Conservation (phyloP, 2,329 filamentous ascomycete species). For the Fusarium sp. region DNA sequence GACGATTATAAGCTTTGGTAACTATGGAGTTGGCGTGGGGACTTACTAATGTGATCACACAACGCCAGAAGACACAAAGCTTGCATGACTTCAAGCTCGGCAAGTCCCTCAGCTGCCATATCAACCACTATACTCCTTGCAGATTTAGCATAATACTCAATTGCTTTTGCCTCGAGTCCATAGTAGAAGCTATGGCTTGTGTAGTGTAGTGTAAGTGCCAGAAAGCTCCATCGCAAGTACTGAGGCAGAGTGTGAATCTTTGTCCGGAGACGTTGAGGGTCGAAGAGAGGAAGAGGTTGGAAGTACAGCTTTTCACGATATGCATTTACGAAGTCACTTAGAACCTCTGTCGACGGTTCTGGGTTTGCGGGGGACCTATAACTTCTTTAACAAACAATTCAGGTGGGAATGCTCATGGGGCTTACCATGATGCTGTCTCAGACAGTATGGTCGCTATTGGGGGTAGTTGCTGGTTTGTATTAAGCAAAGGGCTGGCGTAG, state of each 20-base stretch:
- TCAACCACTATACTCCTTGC: constrained; percentile 39
- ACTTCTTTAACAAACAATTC: no score
- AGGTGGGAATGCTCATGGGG: no score
- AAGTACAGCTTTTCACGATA: constrained; percentile 40
- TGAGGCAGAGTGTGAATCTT: constrained; percentile 32
- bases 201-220: constrained; percentile 31
- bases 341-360: constrained; percentile 23
- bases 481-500: neutral
- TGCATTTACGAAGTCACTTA: constrained; percentile 21
- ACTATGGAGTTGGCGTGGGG: accelerated
- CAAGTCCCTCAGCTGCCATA: constrained; percentile 27
- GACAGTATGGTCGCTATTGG: constrained; percentile 25
- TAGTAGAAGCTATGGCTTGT: constrained; percentile 33
- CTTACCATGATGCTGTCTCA: constrained; percentile 15
- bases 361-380: constrained; percentile 28
- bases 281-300: constrained; percentile 35
- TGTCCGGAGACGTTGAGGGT: constrained; percentile 12
- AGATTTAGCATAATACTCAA: constrained; percentile 40
- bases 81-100: constrained; percentile 35
- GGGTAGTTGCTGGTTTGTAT: constrained; percentile 12
- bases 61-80: constrained; percentile 39
- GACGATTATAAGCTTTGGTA: accelerated
- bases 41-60: constrained; percentile 41
- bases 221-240: constrained; percentile 41
- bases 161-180: constrained; percentile 33